Evolutionary conservation across 345 rosid genomes (phyloP).

Genomic region (Microthlaspi erraticum): DNA sequence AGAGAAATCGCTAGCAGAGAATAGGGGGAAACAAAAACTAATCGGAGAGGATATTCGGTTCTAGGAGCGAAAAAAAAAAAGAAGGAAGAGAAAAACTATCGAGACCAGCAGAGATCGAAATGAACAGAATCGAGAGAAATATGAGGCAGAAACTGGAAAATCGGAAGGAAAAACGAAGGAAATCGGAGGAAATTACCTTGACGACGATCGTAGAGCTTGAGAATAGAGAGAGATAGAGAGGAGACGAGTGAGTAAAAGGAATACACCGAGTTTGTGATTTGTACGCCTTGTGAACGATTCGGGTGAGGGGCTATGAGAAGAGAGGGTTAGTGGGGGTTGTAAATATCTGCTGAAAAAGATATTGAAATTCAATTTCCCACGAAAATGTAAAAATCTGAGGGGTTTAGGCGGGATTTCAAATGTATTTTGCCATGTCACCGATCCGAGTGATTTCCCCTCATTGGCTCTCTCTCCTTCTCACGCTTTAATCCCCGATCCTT

Average conservation of each 20-base stretch:
- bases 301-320: conserved; percentile 35
- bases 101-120: conserved; percentile 9
- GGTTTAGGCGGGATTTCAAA: conserved; percentile 89
- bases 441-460: conserved; percentile 50
- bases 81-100: background rate
- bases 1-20: background rate
- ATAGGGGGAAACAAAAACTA: background rate
- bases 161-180: conserved; percentile 11
- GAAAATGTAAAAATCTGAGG: conserved; percentile 57
- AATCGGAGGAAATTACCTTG: conserved; percentile 32
- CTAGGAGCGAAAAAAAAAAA: background rate
- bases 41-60: conserved; percentile 14
- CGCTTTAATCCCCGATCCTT: conserved; percentile 31
- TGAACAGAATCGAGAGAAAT: background rate
- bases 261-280: conserved; percentile 32
- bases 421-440: conserved; percentile 65
- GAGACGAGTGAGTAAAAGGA: background rate
- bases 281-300: conserved; percentile 38
- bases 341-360: conserved; percentile 33
- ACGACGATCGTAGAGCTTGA: conserved; percentile 19
- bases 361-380: conserved; percentile 71
- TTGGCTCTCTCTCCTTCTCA: conserved; percentile 45
- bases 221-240: conserved; percentile 7
- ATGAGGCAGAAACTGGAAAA: conserved; percentile 16
- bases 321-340: conserved; percentile 36